These are phyloP conservation scores for Aspergillus eucalypticola DNA, from an alignment of 2,329 filamentous ascomycete species.

Conservation along the genomic window DNA sequence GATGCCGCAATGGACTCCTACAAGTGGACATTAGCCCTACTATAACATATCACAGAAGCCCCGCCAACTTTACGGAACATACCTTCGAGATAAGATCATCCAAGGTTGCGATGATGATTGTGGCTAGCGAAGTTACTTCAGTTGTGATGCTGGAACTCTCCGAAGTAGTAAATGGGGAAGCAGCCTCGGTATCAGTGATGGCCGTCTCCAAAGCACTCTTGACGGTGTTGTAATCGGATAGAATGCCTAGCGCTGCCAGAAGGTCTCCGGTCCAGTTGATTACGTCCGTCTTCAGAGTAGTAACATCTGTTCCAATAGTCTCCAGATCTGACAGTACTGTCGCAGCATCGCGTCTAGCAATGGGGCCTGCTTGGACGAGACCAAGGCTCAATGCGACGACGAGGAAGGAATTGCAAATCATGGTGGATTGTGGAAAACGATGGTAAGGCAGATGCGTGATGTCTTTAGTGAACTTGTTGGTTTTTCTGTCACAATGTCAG, in stretches of 20 bases:
- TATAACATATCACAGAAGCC: not conserved
- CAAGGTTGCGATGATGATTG: not conserved
- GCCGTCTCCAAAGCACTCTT: constrained; percentile 1
- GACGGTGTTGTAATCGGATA: constrained; percentile 2
- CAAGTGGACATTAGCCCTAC: not conserved
- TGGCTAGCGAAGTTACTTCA: not conserved
- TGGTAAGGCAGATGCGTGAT: not conserved
- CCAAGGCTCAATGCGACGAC: not conserved
- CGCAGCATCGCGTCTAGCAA: not conserved
- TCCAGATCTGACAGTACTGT: not conserved
- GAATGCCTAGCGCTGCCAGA: not conserved
- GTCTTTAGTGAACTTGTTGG: not conserved
- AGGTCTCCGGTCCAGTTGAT: not conserved
- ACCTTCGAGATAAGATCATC: not conserved
- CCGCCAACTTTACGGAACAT: too few species aligned
- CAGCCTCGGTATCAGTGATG: not conserved
- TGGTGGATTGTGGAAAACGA: too few species aligned
- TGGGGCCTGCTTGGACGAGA: not conserved
- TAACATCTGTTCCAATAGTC: not conserved
- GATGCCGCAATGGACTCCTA: not conserved
- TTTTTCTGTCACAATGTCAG: not conserved
- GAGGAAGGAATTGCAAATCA: not conserved
- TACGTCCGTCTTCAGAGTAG: not conserved
- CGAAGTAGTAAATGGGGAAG: not conserved
- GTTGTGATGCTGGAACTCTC: not conserved